phyloP scores from a whole-genome alignment of 495 filamentous ascomycete species.

The Xylaria longipes region DNA sequence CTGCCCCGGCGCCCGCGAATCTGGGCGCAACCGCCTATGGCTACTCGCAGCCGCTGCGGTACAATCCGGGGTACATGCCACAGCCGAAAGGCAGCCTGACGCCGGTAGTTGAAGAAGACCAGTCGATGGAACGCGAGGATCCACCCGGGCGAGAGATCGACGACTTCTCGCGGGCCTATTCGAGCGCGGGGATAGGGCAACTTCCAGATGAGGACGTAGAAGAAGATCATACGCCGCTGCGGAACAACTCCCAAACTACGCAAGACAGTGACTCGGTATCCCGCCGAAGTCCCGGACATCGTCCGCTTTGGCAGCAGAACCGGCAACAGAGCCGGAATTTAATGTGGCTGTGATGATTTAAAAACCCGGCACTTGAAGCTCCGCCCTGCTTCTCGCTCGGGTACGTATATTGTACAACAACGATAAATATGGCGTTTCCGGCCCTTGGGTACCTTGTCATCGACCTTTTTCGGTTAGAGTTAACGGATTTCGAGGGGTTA shows the following conservation, averaged over 20 bases:
- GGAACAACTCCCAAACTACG: slow-evolving; percentile 32
- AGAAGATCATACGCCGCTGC: slow-evolving; percentile 29
- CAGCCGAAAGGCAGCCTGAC: slow-evolving; percentile 36
- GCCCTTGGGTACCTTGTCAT: no score
- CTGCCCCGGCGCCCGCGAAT: slow-evolving; percentile 17
- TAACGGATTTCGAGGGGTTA: neutral
- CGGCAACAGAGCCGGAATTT: slow-evolving; percentile 52
- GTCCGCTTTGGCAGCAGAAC: slow-evolving; percentile 58
- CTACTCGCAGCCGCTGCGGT: slow-evolving; percentile 38
- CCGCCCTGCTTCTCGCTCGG: neutral
- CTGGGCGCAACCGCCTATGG: slow-evolving; percentile 19
- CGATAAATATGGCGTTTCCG: neutral
- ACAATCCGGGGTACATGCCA: slow-evolving; percentile 29
- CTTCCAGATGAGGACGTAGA: slow-evolving; percentile 34
- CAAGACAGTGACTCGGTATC: slow-evolving; percentile 14
- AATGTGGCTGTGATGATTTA: slow-evolving; percentile 52
- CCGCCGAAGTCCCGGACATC: slow-evolving; percentile 1
- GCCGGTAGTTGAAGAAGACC: slow-evolving; percentile 37
- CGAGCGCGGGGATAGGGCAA: slow-evolving; percentile 49
- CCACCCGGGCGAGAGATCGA: slow-evolving; percentile 45
- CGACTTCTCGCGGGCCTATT: slow-evolving; percentile 50
- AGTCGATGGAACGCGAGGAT: slow-evolving; percentile 12
- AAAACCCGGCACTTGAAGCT: neutral
- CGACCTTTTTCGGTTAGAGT: neutral
- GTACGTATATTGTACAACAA: neutral